These are phyloP conservation scores for Ramichloridium luteum DNA, from an alignment of 2,329 filamentous ascomycete genomes.

Conservation along the genomic window DNA sequence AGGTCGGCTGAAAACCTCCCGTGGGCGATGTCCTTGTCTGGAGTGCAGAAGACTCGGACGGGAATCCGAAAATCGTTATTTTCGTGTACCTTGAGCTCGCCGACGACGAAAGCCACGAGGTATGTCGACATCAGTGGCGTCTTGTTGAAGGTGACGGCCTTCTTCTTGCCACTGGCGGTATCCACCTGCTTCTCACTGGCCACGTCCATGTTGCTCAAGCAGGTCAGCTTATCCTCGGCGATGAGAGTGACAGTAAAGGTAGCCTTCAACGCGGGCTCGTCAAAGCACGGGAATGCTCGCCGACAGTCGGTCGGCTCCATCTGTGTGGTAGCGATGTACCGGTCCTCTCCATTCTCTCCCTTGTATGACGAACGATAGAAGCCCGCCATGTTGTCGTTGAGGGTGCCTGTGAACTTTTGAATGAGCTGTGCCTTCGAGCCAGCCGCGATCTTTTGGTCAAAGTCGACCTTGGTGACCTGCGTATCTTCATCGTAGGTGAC, in stretches of 20 bases:
- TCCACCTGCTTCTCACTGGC: slow-evolving; percentile 62
- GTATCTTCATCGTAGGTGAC: slow-evolving; percentile 64
- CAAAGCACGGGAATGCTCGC: slow-evolving; percentile 89
- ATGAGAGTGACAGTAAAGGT: slow-evolving; percentile 84
- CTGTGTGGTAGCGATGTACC: slow-evolving; percentile 80
- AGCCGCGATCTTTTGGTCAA: slow-evolving; percentile 59
- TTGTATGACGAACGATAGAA: slow-evolving; percentile 97
- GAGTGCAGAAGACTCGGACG: slow-evolving; percentile 85
- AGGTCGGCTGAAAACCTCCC: slow-evolving; percentile 83
- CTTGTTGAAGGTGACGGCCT: slow-evolving; percentile 83
- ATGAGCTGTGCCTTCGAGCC: slow-evolving; percentile 67
- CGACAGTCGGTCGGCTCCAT: slow-evolving; percentile 95
- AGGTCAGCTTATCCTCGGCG: slow-evolving; percentile 81
- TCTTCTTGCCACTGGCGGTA: slow-evolving; percentile 50
- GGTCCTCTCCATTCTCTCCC: slow-evolving; percentile 61
- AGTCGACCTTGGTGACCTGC: slow-evolving; percentile 71
- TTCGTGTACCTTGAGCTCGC: slow-evolving; percentile 88
- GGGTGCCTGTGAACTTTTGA: slow-evolving; percentile 62
- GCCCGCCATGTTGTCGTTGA: slow-evolving; percentile 94
- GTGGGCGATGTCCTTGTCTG: slow-evolving; percentile 79
- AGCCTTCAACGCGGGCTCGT: slow-evolving; percentile 88
- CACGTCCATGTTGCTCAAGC: slow-evolving; percentile 94
- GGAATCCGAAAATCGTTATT: slow-evolving; percentile 84
- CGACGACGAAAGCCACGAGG: slow-evolving; percentile 83
- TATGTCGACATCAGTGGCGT: slow-evolving; percentile 95